These are phyloP conservation scores for Colletotrichum australisinense DNA, from an alignment of 2,329 filamentous ascomycete species.

Conservation along the genomic window DNA sequence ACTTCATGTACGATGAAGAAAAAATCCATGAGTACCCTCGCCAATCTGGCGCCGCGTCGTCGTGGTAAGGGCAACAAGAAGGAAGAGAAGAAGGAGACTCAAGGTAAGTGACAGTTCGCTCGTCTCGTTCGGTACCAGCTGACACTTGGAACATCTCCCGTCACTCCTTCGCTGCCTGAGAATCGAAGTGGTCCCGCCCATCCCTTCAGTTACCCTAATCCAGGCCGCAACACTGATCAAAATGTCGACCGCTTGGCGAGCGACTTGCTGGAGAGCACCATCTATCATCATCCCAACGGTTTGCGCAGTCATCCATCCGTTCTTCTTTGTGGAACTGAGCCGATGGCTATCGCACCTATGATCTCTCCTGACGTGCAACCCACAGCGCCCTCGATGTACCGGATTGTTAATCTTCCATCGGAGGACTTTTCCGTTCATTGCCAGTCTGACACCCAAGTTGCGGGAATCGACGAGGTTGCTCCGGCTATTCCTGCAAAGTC, in stretches of 20 bases:
- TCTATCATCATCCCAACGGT: conserved; percentile 25
- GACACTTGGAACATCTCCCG: conserved; percentile 1
- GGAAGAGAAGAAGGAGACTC: not conserved
- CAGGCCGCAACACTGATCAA: conserved; percentile 2
- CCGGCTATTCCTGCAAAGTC: conserved; percentile 34
- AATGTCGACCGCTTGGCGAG: conserved; percentile 29
- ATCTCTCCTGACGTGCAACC: not conserved
- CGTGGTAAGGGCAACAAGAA: conserved; percentile 15
- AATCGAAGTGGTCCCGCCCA: not conserved
- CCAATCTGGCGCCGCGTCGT: conserved; percentile 22
- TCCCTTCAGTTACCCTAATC: not conserved
- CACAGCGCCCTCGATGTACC: not conserved
- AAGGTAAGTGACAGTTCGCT: conserved; percentile 2
- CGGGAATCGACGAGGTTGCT: not conserved
- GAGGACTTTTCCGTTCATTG: not conserved
- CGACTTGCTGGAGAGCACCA: conserved; percentile 28
- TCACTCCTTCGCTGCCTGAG: conserved; percentile 4
- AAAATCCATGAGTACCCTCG: conserved; percentile 25
- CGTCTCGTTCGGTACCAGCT: not conserved
- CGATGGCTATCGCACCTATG: not conserved
- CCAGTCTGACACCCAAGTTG: not conserved
- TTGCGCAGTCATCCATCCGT: conserved; percentile 33
- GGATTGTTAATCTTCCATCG: not conserved
- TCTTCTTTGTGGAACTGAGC: conserved; percentile 1
- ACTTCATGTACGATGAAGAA: conserved; percentile 27